A percentile compares a stretch with the other conserved stretches of the same genome.
phyloP scores from a whole-genome alignment of 495 filamentous ascomycete species.

The Tuber melanosporum region DNA sequence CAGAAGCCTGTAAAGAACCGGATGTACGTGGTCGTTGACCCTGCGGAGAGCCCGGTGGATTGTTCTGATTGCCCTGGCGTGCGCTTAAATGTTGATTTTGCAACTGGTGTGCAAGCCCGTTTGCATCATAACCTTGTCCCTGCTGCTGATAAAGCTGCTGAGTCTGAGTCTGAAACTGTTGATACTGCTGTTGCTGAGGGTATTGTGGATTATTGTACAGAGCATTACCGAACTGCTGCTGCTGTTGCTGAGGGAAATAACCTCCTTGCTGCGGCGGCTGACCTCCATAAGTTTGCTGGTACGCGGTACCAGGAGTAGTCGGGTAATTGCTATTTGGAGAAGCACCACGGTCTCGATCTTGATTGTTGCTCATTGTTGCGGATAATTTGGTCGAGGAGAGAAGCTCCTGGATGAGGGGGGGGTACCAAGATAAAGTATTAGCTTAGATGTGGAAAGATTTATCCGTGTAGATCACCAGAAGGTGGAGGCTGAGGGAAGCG shows the following conservation, averaged over 20 bases:
- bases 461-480: neutral
- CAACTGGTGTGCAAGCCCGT: constrained; percentile 89
- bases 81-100: constrained; percentile 87
- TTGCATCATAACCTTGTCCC: constrained; percentile 54
- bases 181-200: constrained; percentile 55
- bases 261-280: constrained; percentile 26
- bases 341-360: constrained; percentile 58
- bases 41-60: constrained; percentile 56
- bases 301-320: constrained; percentile 79
- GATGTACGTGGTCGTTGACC: constrained; percentile 74
- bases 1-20: constrained; percentile 58
- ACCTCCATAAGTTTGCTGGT: constrained; percentile 49
- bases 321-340: constrained; percentile 70
- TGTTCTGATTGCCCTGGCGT: constrained; percentile 50
- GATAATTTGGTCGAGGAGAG: constrained; percentile 58
- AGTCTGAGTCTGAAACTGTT: constrained; percentile 49
- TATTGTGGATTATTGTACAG: constrained; percentile 46
- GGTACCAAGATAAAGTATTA: neutral
- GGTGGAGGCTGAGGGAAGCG: neutral
- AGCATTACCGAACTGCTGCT: constrained; percentile 48
- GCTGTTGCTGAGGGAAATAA: constrained; percentile 20
- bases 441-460: neutral
- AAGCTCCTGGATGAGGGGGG: constrained; percentile 19
- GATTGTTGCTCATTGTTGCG: constrained; percentile 65
- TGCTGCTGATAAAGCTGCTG: constrained; percentile 47